These are phyloP conservation scores for Saccharomycopsis crataegensis DNA, from an alignment of 1,139 yeast genomes.

Conservation along the genomic window DNA sequence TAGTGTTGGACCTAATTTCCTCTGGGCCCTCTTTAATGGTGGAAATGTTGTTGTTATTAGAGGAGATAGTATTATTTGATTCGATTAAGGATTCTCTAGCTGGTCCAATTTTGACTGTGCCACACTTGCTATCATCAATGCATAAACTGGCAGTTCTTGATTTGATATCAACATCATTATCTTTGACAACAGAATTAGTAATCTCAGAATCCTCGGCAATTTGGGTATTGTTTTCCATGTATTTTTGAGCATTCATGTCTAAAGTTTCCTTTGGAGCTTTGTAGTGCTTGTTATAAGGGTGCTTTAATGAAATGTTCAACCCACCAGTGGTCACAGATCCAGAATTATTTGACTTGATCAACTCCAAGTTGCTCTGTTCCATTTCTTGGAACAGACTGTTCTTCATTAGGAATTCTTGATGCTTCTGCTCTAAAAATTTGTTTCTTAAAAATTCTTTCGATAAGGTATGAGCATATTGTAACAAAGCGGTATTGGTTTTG, in stretches of 20 bases:
- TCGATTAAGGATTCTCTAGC: constrained; percentile 9
- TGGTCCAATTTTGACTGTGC: constrained; percentile 18
- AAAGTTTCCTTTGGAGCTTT: constrained; percentile 2
- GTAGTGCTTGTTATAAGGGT: constrained; percentile 9
- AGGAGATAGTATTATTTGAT: background rate
- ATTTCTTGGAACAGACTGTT: constrained; percentile 1
- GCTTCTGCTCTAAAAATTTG: constrained; percentile 14
- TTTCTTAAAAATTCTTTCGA: constrained; percentile 14
- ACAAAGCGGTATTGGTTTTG: constrained; percentile 17
- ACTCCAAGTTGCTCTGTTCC: background rate
- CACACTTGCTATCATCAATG: constrained; percentile 14
- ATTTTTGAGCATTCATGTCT: constrained; percentile 11
- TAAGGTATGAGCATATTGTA: constrained; percentile 17
- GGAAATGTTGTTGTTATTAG: background rate
- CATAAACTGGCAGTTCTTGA: constrained; percentile 16
- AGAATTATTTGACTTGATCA: background rate
- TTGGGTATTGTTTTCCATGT: constrained; percentile 5
- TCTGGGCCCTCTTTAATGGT: background rate
- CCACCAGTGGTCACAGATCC: background rate
- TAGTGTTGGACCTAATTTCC: constrained; percentile 1
- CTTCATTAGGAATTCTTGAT: constrained; percentile 9
- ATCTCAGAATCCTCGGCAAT: constrained; percentile 45
- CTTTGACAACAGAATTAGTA: constrained; percentile 54
- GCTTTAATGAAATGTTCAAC: constrained; percentile 10
- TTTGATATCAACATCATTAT: background rate